These are phyloP conservation scores for Silene uniflora DNA, from an alignment of 148 eudicot species.

Conservation along the genomic window DNA sequence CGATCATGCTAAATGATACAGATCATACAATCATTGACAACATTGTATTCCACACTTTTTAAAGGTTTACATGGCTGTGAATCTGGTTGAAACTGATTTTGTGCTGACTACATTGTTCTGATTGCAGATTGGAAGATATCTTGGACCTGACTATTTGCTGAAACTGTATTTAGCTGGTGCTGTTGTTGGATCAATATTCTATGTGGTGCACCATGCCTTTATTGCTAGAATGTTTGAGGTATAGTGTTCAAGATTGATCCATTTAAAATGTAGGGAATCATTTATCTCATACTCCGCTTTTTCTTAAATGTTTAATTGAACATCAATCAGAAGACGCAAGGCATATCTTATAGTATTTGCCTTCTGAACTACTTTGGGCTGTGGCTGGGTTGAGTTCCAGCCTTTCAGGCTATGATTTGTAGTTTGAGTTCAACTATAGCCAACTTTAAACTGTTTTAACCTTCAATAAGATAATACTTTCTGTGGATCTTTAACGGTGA, in stretches of 20 bases:
- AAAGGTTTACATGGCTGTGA: neutral
- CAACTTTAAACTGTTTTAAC: neutral
- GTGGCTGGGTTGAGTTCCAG: neutral
- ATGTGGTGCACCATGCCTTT: constrained; percentile 64
- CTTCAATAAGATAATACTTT: constrained; percentile 15
- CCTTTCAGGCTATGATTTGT: neutral
- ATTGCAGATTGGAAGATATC: constrained; percentile 58
- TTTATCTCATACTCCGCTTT: neutral
- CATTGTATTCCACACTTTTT: neutral
- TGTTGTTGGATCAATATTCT: constrained; percentile 70
- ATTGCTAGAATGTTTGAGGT: constrained; percentile 46
- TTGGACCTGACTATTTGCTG: constrained; percentile 70
- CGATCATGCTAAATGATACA: neutral
- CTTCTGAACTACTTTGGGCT: neutral
- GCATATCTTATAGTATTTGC: neutral
- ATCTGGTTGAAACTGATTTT: constrained; percentile 1
- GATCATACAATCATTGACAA: neutral
- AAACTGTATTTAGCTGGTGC: constrained; percentile 83
- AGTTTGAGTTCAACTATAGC: neutral
- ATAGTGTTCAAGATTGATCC: constrained; percentile 9
- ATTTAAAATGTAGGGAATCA: constrained; percentile 3
- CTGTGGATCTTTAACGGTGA: neutral
- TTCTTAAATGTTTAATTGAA: constrained; percentile 1
- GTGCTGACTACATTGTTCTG: constrained; percentile 9
- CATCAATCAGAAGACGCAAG: neutral